Evolutionary conservation across 2,329 filamentous ascomycete species (phyloP).

Genomic region (Blastomyces gilchristii): DNA sequence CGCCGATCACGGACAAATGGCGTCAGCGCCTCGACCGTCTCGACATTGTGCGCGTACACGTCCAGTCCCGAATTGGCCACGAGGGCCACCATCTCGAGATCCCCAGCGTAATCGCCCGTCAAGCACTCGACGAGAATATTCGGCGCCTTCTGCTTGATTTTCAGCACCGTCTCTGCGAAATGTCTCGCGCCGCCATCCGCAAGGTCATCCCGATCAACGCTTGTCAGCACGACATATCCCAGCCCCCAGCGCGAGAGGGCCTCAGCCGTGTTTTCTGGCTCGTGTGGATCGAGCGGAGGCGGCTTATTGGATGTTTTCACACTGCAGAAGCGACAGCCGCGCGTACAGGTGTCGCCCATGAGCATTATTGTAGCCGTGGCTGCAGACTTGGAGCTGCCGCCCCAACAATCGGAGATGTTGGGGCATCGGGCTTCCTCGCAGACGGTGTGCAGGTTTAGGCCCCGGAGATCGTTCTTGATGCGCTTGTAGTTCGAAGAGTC

Average conservation of each 20-base stretch:
- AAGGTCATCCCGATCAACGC: slow-evolving; percentile 87
- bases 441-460: slow-evolving; percentile 83
- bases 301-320: slow-evolving; percentile 76
- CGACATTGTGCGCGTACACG: slow-evolving; percentile 94
- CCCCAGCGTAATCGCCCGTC: slow-evolving; percentile 73
- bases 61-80: slow-evolving; percentile 84
- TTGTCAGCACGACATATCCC: slow-evolving; percentile 90
- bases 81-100: slow-evolving; percentile 74
- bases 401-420: slow-evolving; percentile 98
- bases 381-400: slow-evolving; percentile 73
- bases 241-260: slow-evolving; percentile 85
- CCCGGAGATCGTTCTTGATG: slow-evolving; percentile 86
- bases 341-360: slow-evolving; percentile 96
- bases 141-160: slow-evolving; percentile 69
- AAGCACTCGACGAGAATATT: slow-evolving; percentile 38
- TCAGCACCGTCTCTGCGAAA: slow-evolving; percentile 86
- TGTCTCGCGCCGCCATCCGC: slow-evolving; percentile 78
- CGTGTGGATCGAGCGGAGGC: slow-evolving; percentile 82
- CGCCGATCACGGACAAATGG: slow-evolving; percentile 81
- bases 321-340: slow-evolving; percentile 92
- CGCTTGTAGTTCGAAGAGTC: slow-evolving; percentile 79
- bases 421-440: slow-evolving; percentile 96
- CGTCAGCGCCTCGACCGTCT: slow-evolving; percentile 85
- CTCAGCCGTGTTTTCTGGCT: slow-evolving; percentile 94
- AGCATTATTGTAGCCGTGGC: slow-evolving; percentile 98